Base-by-base conservation (phyloP, 352 stramenopile genomes). In the Pythium volutum region DNA sequence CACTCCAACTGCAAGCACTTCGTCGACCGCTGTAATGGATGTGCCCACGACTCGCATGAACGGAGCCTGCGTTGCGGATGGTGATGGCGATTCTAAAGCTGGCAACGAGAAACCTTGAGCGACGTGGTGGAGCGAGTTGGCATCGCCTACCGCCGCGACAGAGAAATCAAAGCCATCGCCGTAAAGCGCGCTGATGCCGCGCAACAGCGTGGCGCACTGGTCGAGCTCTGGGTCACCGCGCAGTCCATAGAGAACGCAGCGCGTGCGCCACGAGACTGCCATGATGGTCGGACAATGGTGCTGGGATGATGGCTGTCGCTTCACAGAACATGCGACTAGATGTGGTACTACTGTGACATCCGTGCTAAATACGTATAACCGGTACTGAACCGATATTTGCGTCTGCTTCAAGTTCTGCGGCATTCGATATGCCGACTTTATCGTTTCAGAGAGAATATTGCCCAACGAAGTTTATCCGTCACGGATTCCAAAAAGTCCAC, bases 171-270 rank as follows among this genome's bases (percentile, higher is more conserved):
- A 68, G 1, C 65, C 69, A 25, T 83, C 66, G 11, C 81, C 78
- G 38, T 87, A 86, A 4, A 89, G 64, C 47, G 66, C 75, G 34
- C 70, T 75, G 49, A 89, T 79, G 16, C 77, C 80, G 29, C 77
- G 77, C 25, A 87, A 42, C 25, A 89, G 79, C 4, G 59, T 22
- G n/a, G 67, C 39, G 41, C 73, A 55, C 18, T 74, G 59, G 9
- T 55, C 48, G 26, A 78, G 48, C 45, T 69, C 70, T 22, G 29
- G 22, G 58, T 81, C 69, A 15, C 33, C 57, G 20, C 59, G 54
- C 11, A 69, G 51, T 11, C 68, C 76, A 31, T 75, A 73, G 41
- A 79, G 57, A 42, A 74, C 61, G 56, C 75, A 83, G 27, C 67
- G 69, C 48, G 77, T 69, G 25, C 33, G 54, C 66, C 66, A 68